These are phyloP conservation scores for Chlorella ohadii DNA, from an alignment of 139 green algal genomes.

Conservation along the genomic window DNA sequence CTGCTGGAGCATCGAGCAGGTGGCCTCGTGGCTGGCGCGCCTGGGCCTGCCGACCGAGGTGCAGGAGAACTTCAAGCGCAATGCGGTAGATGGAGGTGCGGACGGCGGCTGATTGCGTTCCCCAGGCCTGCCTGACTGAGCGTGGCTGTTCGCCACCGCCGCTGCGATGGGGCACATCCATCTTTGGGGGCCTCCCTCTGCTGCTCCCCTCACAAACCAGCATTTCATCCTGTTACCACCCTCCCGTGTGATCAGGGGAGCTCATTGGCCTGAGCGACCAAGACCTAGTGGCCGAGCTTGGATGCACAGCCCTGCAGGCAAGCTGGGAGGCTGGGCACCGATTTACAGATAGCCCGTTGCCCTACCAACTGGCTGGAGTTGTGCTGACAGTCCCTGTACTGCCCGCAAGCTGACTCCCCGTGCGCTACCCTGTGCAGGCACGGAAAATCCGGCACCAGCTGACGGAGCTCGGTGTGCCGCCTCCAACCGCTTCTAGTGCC, in stretches of 20 bases:
- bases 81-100: slow-evolving; percentile 4
- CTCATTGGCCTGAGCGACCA: neutral
- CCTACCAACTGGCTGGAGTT: too few relatives aligned
- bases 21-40: neutral
- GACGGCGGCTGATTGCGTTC: too few relatives aligned
- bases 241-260: neutral
- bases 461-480: neutral
- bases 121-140: too few relatives aligned
- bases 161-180: too few relatives aligned
- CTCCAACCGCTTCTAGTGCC: neutral
- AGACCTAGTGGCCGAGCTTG: neutral
- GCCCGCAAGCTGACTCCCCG: too few relatives aligned
- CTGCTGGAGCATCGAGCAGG: neutral
- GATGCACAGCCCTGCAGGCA: slow-evolving; percentile 7
- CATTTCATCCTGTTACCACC: too few relatives aligned
- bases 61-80: neutral
- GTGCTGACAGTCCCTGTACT: too few relatives aligned
- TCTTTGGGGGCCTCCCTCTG: too few relatives aligned
- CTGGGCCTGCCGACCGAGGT: neutral
- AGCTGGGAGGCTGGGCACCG: too few relatives aligned
- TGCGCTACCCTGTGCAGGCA: neutral
- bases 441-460: neutral
- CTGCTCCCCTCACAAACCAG: too few relatives aligned
- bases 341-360: too few relatives aligned
- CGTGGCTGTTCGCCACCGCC: too few relatives aligned